Conservation (phyloP, 2,329 filamentous ascomycete species). For the Amphichorda felina region DNA sequence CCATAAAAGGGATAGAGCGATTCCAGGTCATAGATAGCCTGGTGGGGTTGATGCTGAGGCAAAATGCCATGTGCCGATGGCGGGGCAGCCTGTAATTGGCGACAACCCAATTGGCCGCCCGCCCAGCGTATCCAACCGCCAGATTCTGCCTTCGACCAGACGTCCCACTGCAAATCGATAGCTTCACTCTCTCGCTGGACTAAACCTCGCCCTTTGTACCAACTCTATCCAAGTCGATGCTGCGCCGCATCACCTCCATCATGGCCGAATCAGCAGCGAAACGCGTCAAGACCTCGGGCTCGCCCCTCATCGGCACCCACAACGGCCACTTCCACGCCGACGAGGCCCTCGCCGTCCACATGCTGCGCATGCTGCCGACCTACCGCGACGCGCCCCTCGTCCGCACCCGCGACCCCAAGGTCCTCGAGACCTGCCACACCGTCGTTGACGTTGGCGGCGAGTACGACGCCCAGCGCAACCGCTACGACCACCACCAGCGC, state of each 20-base stretch:
- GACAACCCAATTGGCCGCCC: no score
- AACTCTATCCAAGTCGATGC: conserved; percentile 11
- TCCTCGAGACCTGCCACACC: conserved; percentile 76
- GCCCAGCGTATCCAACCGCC: no score
- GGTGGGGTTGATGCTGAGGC: no score
- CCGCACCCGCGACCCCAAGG: conserved; percentile 73
- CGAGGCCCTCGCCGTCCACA: conserved; percentile 91
- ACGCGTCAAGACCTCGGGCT: conserved; percentile 61
- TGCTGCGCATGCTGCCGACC: conserved; percentile 77
- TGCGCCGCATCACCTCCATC: conserved; percentile 15
- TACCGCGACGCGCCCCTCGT: conserved; percentile 66
- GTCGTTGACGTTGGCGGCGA: conserved; percentile 97
- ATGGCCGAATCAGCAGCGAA: conserved; percentile 61
- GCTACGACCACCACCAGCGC: conserved; percentile 97
- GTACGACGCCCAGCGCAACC: conserved; percentile 65
- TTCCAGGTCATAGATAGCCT: no score
- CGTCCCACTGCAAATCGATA: no score
- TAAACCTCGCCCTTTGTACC: no score
- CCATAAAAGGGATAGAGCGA: no score
- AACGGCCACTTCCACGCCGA: conserved; percentile 98
- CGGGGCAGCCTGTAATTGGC: no score
- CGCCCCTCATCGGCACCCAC: conserved; percentile 76
- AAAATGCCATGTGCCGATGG: no score
- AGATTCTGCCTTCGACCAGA: no score
- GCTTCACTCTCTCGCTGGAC: no score